Base-by-base conservation (phyloP, 495 filamentous ascomycete genomes). In the Massariosphaeria phaeospora region DNA sequence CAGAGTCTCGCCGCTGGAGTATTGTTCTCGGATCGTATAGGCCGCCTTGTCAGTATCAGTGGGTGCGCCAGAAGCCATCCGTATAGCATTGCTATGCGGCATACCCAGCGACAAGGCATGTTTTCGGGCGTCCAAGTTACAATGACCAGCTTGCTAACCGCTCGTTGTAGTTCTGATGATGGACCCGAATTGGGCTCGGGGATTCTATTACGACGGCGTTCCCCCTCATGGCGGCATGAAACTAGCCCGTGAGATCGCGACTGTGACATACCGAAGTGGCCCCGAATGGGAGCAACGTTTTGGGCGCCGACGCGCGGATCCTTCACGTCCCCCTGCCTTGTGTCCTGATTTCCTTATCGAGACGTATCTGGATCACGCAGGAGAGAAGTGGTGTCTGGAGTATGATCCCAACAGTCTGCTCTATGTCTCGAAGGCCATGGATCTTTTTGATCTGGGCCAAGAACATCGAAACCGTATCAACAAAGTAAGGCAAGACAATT, bases 351-450 rank as follows among this genome's bases (percentile, higher is more conserved):
- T 97, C 69, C 76, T 97, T 21, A 96, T 99, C 56, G 93, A 99
- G 66, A 99, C 93, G 0, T 99, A 99, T 66, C 80, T 99, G 26
- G 93, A 99, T 69, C 93, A 99, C 65, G 94, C 93, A 1, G 93
- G 93, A 36, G 93, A 99, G 75, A 99, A 99, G 69, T 99, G 94
- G 70, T 96, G 89, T 69, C 77, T 99, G n/a, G 89, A 93, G 53
- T 97, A 96, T 67, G 93, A 99, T 64, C 81, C 93, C 17, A 99
- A 99, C 72, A 95, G 89, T 67, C 76, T 97, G 9, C 77, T 99
- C 25, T 99, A 99, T 67, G 85, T 97, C 26, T 95, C 88, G 62
- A 99, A 99, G 70, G 94, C 94, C 11, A 99, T 99, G 93, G 93
- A 97, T 63, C 77, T 97, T 11, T 99, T 99, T 67, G 93, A 99